Evolutionary conservation across 2,329 filamentous ascomycete genomes (phyloP).

Genomic region (Phyllosticta ampelicida): DNA sequence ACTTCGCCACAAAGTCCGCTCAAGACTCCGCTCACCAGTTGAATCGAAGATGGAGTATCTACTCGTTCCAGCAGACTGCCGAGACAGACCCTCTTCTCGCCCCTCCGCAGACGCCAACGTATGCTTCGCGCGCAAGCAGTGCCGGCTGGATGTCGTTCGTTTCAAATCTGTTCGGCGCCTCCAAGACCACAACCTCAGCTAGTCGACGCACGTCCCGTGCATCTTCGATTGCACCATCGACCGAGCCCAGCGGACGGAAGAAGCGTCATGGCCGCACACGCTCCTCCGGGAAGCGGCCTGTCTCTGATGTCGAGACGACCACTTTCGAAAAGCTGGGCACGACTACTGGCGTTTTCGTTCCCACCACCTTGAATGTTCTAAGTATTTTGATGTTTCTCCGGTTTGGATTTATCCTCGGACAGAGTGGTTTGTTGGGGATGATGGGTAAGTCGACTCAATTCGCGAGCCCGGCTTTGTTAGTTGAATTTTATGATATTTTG

Average conservation of each 20-base stretch:
- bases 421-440: constrained; percentile 69
- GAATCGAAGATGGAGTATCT: constrained; percentile 27
- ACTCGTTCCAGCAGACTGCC: constrained; percentile 21
- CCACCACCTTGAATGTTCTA: constrained; percentile 78
- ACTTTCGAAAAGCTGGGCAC: constrained; percentile 53
- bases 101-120: constrained; percentile 28
- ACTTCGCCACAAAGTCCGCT: constrained; percentile 36
- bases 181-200: background rate
- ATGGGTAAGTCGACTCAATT: constrained; percentile 47
- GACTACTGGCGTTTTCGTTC: constrained; percentile 60
- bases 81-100: constrained; percentile 15
- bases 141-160: constrained; percentile 2
- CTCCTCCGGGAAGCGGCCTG: background rate
- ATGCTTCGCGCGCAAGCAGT: background rate
- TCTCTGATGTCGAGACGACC: background rate
- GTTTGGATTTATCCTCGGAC: constrained; percentile 75
- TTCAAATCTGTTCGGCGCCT: background rate
- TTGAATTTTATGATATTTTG: background rate
- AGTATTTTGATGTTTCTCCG: constrained; percentile 89
- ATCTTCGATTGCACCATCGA: constrained; percentile 1
- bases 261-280: background rate
- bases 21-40: constrained; percentile 35
- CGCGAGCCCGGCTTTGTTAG: background rate
- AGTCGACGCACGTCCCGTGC: background rate
- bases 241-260: background rate